These are phyloP conservation scores for Cryptococcus amylolentus DNA, from an alignment of 1,284 basidiomycete genomes.

Conservation along the genomic window DNA sequence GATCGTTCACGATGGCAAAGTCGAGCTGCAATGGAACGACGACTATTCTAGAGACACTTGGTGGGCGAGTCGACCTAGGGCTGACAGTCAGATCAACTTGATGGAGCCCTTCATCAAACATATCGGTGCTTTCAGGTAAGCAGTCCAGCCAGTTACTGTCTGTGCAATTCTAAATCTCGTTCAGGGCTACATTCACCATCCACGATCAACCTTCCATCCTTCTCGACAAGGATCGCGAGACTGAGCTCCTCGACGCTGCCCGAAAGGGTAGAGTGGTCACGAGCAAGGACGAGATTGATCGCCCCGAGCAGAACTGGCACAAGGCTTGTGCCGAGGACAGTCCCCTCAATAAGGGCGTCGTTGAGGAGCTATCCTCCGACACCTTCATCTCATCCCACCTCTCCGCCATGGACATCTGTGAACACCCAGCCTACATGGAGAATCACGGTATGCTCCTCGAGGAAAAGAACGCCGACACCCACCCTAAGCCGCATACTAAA, in stretches of 20 bases:
- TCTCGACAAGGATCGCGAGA: conserved; percentile 36
- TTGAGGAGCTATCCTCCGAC: conserved; percentile 33
- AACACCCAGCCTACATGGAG: conserved; percentile 47
- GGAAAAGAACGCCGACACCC: conserved; percentile 35
- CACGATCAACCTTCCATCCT: conserved; percentile 50
- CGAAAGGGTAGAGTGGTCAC: conserved; percentile 33
- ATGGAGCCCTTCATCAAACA: conserved; percentile 50
- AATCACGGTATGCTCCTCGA: conserved; percentile 50
- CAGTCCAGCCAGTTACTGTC: not conserved
- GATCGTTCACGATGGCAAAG: conserved; percentile 47
- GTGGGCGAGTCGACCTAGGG: conserved; percentile 44
- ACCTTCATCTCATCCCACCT: conserved; percentile 44
- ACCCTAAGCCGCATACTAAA: conserved; percentile 42
- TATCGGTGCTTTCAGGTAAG: conserved; percentile 41
- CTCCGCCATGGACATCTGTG: conserved; percentile 48
- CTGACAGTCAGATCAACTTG: conserved; percentile 49
- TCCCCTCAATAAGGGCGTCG: conserved; percentile 35
- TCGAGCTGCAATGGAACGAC: conserved; percentile 52
- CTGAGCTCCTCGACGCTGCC: conserved; percentile 41
- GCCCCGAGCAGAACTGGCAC: conserved; percentile 37
- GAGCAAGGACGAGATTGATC: conserved; percentile 38
- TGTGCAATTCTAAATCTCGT: not conserved
- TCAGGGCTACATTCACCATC: conserved; percentile 27
- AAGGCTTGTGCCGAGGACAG: conserved; percentile 44
- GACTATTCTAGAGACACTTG: conserved; percentile 47